Evolutionary conservation across 1,139 yeast genomes (phyloP), one percentile per base, ranked within the genome.

Genomic region (Debaryomyces subglobosus): DNA sequence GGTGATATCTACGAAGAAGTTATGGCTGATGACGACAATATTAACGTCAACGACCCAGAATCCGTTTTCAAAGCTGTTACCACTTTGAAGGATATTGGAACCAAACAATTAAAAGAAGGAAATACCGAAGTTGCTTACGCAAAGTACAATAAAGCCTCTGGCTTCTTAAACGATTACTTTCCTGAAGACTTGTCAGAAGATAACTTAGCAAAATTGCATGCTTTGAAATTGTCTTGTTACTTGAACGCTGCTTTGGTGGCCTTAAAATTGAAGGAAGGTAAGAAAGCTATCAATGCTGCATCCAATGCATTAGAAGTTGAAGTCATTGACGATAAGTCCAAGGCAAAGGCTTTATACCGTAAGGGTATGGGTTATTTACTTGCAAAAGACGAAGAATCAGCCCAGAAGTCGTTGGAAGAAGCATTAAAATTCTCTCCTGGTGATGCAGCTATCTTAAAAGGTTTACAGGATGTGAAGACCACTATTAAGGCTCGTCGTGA

Each of bases 1-100:
- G 97, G 97, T 16, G 98, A 92, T 63, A 69, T 76, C 34, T 91
- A 85, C 64, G 97, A 89, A 63, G 95, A 86, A 46, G 76, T 77
- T 20, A 75, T 92, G 50, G 85, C 81, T 39, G 96, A 89, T 63
- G 92, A 90, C 60, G 84, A 81, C 49, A 77, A 72, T 45, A 81
- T 89, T 39, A 87, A 89, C 59, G 58, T 78, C 23, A 72, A 76
- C 15, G 69, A 81, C 35, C 84, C 89, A 12, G 81, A 79, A 38
- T 72, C 86, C 7, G 95, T 89, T 6, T 77, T 86, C 58, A 71
- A 72, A 34, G 96, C 92, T 1, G 84, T 86, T 12, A 71, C 72
- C 36, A 69, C 70, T n/a, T 78, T 92, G 59, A 92, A 92, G 68
- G 84, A 79, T 6, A 81, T 89, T 54, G 98, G 96, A 37, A 89